Evolutionary conservation across 1,139 yeast genomes (phyloP), one percentile per base, ranked within the genome.

Genomic region (Hemisphaericaspora lyxosophila): DNA sequence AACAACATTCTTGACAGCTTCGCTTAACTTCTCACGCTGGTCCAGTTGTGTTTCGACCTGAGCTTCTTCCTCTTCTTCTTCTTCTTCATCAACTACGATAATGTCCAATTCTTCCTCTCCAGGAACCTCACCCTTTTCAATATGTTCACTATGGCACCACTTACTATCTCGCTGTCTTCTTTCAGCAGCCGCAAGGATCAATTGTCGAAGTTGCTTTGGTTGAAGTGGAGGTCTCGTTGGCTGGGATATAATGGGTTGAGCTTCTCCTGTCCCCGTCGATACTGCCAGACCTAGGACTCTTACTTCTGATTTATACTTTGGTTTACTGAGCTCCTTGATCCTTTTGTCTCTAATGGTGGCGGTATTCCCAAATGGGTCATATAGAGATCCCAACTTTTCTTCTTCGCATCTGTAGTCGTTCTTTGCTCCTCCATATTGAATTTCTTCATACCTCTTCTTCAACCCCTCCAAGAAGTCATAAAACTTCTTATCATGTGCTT

Each of bases 401-500:
- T 85, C 89, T 29, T 70, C 70, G 57, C 87, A 68, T 7, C 64
- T 50, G 44, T 70, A 70, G 4, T 55, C 54, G 13, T 41, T 30
- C 4, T 11, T 18, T 2, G 48, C 53, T 11, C 46, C 43, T 7
- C 47, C 42, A 22, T 68, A 64, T 53, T 78, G 77, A 25, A 81
- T 58, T 16, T 69, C 70, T 52, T 81, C 80, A 54, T 75, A 83
- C 43, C 85, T 76, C 2, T 62, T 65, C 43, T 74, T 75, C 38
- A 86, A 65, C 42, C 75, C 78, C 39, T 85, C 90, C 49, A 88
- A 59, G 39, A 74, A 73, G 37, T 65, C 66, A 54, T 87, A 87
- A 55, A 92, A 92, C 44, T 62, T 64, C 14, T 67, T 76, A 60
- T 92, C 85, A 55, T 92, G 98, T 0, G 95, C 84, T 0, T 96